Base-by-base conservation (phyloP, 257 asterid genomes). In the Solanum appendiculatum region DNA sequence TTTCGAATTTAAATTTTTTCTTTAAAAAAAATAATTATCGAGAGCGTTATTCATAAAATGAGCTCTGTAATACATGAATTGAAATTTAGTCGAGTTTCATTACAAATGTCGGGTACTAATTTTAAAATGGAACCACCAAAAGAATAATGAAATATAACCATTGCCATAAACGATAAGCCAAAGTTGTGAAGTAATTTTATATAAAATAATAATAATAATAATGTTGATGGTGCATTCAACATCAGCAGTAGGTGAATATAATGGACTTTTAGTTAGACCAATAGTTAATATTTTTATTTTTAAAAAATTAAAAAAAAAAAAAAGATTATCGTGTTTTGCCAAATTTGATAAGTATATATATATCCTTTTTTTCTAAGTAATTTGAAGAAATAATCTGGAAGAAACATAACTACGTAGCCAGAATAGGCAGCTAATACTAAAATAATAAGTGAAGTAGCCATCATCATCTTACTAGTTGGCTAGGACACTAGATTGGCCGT, bases 1-100 rank as follows among this genome's bases (percentile, higher is more conserved):
- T 0, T n/a, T 60, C 4, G 1, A 5, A 0, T 60, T 60, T 60
- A 0, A 60, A 11, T 60, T 1, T 10, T n/a, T n/a, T n/a, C n/a
- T n/a, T n/a, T n/a, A n/a, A 0, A n/a, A 10, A 60, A n/a, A 4
- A 3, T 9, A 0, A 23, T 2, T 9, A 9, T 4, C 10, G 25
- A n/a, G 2, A 10, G 1, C 4, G 1, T 60, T 16, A 60, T 60
- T 0, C 16, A 60, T n/a, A 60, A n/a, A 60, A 60, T 4, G 4
- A n/a, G 15, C 3, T 0, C 3, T 11, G 2, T 10, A 10, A 2
- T 23, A 60, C 0, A 56, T 56, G 0, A 56, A 8, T 56, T 56
- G 5, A 21, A 1, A 56, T 8, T 56, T 56, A 3, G 20, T 56
- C 12, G 2, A 7, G 0, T 8, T 56, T 56, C 0, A 0, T 56